Conservation (phyloP, 768 basidiomycete species). For the Mycena chlorophos region DNA sequence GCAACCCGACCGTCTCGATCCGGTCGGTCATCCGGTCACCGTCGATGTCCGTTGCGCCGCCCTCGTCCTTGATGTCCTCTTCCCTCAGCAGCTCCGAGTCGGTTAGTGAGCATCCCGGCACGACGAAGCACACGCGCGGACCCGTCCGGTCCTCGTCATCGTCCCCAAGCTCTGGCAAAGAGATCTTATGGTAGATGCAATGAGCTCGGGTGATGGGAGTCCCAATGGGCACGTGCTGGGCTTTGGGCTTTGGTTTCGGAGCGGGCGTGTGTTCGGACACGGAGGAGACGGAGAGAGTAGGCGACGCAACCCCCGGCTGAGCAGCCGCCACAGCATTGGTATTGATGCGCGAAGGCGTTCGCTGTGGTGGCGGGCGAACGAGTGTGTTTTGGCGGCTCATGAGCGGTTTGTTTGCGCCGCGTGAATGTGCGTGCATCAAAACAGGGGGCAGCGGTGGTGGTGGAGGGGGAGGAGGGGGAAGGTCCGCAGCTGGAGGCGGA, state of each 20-base stretch:
- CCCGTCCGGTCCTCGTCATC: conserved; percentile 55
- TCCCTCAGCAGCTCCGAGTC: conserved; percentile 58
- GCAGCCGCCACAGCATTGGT: conserved; percentile 1
- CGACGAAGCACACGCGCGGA: conserved; percentile 59
- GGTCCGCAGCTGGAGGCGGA: conserved; percentile 17
- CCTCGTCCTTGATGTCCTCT: conserved; percentile 62
- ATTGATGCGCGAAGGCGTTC: conserved; percentile 12
- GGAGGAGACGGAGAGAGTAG: conserved; percentile 18
- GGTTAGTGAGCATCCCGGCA: conserved; percentile 67
- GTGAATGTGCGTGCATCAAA: conserved; percentile 25
- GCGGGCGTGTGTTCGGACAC: conserved; percentile 23
- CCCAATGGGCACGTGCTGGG: conserved; percentile 22
- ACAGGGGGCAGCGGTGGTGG: conserved; percentile 21
- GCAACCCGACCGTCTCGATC: conserved; percentile 52
- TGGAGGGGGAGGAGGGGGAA: conserved; percentile 27
- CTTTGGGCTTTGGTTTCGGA: conserved; percentile 22
- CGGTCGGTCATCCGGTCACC: conserved; percentile 39
- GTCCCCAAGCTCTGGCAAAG: conserved; percentile 55
- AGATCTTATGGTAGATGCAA: conserved; percentile 70
- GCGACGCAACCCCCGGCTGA: too few relatives aligned
- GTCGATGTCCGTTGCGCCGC: conserved; percentile 42
- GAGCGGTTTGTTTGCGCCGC: conserved; percentile 7
- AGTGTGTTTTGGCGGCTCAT: conserved; percentile 16
- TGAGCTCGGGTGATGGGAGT: conserved; percentile 67
- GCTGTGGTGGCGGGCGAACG: conserved; percentile 8